A percentile compares a stretch with the other conserved stretches of the same genome.
Evolutionary conservation across 306 rosid species (phyloP).

Genomic region (Ammopiptanthus mongolicus): DNA sequence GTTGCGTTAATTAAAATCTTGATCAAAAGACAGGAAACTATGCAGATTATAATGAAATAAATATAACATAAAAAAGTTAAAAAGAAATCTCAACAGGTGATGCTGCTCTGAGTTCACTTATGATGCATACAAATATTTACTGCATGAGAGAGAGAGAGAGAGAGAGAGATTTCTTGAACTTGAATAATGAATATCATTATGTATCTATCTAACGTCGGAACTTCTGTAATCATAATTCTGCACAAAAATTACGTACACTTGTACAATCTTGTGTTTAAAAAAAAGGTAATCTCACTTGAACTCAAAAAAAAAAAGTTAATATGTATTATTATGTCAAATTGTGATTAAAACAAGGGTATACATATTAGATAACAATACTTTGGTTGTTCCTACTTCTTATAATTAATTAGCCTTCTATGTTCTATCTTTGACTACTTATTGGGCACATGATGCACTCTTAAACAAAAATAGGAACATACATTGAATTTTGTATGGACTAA

Average conservation of each 20-base stretch:
- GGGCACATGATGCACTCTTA: too few relatives aligned
- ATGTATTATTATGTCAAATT: not conserved
- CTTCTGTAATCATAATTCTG: not conserved
- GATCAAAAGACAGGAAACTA: too few relatives aligned
- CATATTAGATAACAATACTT: not conserved
- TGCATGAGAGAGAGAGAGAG: slow-evolving; percentile 5
- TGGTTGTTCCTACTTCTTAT: not conserved
- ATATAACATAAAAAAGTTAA: too few relatives aligned
- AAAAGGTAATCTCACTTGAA: not conserved
- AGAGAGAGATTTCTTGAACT: too few relatives aligned
- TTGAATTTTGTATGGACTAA: too few relatives aligned
- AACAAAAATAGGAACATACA: too few relatives aligned
- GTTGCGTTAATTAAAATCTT: too few relatives aligned
- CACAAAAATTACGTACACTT: not conserved
- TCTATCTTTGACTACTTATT: too few relatives aligned
- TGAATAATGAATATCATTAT: not conserved
- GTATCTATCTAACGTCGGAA: too few relatives aligned
- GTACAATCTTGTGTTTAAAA: not conserved
- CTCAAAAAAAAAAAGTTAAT: not conserved
- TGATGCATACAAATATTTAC: slow-evolving; percentile 3
- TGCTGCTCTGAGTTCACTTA: slow-evolving; percentile 11
- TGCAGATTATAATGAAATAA: too few relatives aligned
- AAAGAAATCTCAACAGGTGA: too few relatives aligned
- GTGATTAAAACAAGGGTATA: not conserved
- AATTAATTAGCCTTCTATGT: too few relatives aligned